Evolutionary conservation across 177 flowering plant genomes (phyloP).

Genomic region (Vitis hybrid): DNA sequence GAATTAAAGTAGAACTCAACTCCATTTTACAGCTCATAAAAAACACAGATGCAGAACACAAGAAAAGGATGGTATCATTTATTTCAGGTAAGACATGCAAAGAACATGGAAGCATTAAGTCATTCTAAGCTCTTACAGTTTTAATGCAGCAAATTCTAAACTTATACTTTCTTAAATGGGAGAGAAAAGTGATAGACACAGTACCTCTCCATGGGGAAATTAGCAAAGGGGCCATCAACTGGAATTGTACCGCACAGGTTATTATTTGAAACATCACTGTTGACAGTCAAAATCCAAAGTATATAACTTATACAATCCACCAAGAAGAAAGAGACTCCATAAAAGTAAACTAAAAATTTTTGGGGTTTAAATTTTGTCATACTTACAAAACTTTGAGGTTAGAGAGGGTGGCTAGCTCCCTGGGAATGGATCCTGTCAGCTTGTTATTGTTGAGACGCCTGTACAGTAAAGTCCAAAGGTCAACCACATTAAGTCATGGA

Average conservation of each 20-base stretch:
- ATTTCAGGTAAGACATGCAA: no score
- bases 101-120: no score
- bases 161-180: not conserved
- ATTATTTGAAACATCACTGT: conserved; percentile 82
- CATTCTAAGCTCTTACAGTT: no score
- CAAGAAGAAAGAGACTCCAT: not conserved
- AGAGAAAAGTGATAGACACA: not conserved
- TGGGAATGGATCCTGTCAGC: conserved; percentile 75
- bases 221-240: conserved; percentile 68
- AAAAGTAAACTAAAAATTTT: not conserved
- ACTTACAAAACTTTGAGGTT: conserved; percentile 80
- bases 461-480: conserved; percentile 10
- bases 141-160: not conserved
- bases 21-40: not conserved
- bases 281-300: not conserved
- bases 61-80: not conserved
- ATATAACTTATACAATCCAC: not conserved
- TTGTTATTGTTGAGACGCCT: conserved; percentile 82
- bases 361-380: no score
- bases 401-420: conserved; percentile 66
- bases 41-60: not conserved
- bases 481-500: not conserved
- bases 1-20: no score
- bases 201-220: conserved; percentile 68
- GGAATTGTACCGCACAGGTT: conserved; percentile 87